Evolutionary conservation across 495 filamentous ascomycete genomes (phyloP), one percentile per base, ranked within the genome.

Genomic region (Cryomyces minteri): DNA sequence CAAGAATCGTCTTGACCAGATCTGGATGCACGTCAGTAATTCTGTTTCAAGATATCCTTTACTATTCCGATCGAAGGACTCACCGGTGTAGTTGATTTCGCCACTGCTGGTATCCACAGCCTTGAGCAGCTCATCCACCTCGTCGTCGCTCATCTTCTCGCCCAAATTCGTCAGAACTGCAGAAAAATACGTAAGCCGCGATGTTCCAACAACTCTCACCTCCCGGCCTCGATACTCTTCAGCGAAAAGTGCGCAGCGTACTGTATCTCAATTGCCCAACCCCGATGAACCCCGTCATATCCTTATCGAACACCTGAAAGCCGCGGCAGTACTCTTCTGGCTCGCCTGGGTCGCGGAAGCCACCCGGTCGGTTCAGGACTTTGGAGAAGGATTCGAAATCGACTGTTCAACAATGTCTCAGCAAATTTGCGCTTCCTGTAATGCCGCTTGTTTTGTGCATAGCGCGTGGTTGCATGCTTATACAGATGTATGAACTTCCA

Each of bases 241-340:
- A 40, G 25, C n/a, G 25, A 30, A 29, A 31, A 4, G 48, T 9
- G 14, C 31, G 44, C 1, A 45, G 66, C 67, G 32, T 65, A 80
- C 76, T 80, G 64, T 98, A 98, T 62, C 88, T 77, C 57, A 96
- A 69, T 64, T 98, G 90, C 32, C 90, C 90, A 49, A 94, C 85
- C 25, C 88, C 90, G 65, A 98, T 94, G 65, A 85, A 94, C 14
- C 90, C 90, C 43, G 87, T 93, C 77, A 88, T 80, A 63, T 98
- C 90, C 69, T 98, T 98, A 66, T 98, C 90, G 57, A 98, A 98
- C 47, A 96, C 90, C 66, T 96, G 90, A 67, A 98, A 98, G 41
- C 88, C 90, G 39, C 87, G 79, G 63, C 87, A 93, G 62, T 96
- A 98, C 65, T 96, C 88, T 52, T 96, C 88, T 7, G 88, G 88